Evolutionary conservation across 1,284 basidiomycete genomes (phyloP), one percentile per base, ranked within the genome.

Genomic region (Apiotrichum mycotoxinovorans): DNA sequence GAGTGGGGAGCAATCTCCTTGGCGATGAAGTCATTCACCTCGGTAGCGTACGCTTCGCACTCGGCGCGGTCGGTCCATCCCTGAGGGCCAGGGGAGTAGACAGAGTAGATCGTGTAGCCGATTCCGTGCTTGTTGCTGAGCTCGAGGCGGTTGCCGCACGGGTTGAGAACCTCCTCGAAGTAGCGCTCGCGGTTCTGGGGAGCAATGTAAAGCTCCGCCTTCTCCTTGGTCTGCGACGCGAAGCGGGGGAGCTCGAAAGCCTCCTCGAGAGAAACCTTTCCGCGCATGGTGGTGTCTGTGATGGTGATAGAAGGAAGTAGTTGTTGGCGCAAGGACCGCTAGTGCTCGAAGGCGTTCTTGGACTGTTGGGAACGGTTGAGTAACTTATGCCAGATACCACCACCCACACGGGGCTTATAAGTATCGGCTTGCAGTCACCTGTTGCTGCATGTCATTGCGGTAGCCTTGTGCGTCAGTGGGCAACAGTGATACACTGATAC

Each of bases 1-100:
- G 49, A 54, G 56, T 68, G 68, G 47, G 60, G 52, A 41, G 66
- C 61, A 55, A 72, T 69, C 58, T 73, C 63, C 46, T 61, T 47
- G 38, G 67, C 57, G 26, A 69, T 61, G 23, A 44, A 52, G 56
- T 62, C 60, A 54, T 62, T 62, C 30, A 42, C 43, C 54, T 62
- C 60, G 34, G 43, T n/a, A 2, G 60, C 60, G 54, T 62, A 62
- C 43, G 54, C 20, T 54, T 62, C 60, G 40, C 60, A 62, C 54
- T 58, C 60, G 18, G 20, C n/a, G 34, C 60, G 56, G 51, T 62
- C 60, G 9, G 41, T 44, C 37, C 42, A 62, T 4, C 60, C 60
- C 49, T 62, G 60, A 2, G 60, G 60, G 2, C 60, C 60, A 8
- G 60, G 60, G 12, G 60, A 62, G 57, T 62, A 62, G 40, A 62